Conservation (phyloP, 306 rosid genomes). For the Lathyrus tuberosus region DNA sequence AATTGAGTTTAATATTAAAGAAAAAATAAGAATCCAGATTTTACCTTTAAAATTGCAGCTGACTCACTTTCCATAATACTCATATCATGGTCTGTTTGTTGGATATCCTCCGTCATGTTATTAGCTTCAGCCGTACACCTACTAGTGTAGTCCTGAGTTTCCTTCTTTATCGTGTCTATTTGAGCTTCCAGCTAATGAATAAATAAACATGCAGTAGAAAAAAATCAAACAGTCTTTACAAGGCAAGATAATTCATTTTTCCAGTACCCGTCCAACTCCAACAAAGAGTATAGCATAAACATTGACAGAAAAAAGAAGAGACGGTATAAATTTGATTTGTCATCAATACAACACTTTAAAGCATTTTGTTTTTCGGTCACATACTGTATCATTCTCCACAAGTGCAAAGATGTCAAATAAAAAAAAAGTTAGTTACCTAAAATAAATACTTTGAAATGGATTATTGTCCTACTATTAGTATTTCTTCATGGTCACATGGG, state of each 20-base stretch:
- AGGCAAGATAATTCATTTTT: conserved; percentile 13
- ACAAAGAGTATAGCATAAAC: conserved; percentile 1
- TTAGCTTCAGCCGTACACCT: conserved; percentile 60
- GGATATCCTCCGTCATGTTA: conserved; percentile 61
- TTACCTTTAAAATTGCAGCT: conserved; percentile 71
- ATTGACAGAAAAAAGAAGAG: neutral
- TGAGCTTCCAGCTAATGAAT: conserved; percentile 65
- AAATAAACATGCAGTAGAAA: conserved; percentile 30
- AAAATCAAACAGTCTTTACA: conserved; percentile 28
- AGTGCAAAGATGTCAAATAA: neutral
- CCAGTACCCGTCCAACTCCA: conserved; percentile 23
- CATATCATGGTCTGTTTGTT: conserved; percentile 55
- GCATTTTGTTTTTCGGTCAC: neutral
- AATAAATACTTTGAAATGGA: no score
- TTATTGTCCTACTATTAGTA: no score
- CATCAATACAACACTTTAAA: conserved; percentile 13
- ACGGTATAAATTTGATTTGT: conserved; percentile 10
- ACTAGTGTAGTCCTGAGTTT: conserved; percentile 53
- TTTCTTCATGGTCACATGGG: no score
- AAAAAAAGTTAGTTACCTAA: no score
- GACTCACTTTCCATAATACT: conserved; percentile 72
- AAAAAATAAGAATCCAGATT: neutral
- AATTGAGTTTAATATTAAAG: conserved; percentile 3
- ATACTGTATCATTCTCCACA: conserved; percentile 10
- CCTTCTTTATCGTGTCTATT: conserved; percentile 55